These are phyloP conservation scores for Trypanosoma congolense DNA, from an alignment of 208 protist species.

Conservation along the genomic window DNA sequence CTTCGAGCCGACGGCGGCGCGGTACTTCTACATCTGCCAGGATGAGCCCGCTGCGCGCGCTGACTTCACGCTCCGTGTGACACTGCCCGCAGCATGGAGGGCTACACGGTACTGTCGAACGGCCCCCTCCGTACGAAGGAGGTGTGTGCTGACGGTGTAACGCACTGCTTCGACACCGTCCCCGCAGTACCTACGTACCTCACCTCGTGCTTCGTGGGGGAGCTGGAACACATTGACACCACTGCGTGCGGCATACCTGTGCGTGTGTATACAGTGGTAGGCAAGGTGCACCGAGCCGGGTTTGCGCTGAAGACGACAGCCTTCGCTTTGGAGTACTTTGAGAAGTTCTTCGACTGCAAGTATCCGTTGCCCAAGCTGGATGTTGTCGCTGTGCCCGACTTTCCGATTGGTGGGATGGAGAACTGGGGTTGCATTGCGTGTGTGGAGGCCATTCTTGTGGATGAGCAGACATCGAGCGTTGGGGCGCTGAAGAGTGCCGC, in stretches of 20 bases:
- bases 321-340: slow-evolving; percentile 81
- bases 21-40: slow-evolving; percentile 94
- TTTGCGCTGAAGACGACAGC: slow-evolving; percentile 81
- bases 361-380: slow-evolving; percentile 97
- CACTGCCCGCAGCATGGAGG: slow-evolving; percentile 52
- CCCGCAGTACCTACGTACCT: slow-evolving; percentile 95
- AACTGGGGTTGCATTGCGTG: slow-evolving; percentile 95
- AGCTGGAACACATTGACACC: slow-evolving; percentile 81
- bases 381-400: slow-evolving; percentile 95
- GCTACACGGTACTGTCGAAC: slow-evolving; percentile 81
- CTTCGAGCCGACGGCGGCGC: slow-evolving; percentile 94
- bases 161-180: slow-evolving; percentile 78
- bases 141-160: slow-evolving; percentile 25
- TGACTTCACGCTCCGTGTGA: slow-evolving; percentile 91
- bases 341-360: slow-evolving; percentile 83
- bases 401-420: slow-evolving; percentile 97
- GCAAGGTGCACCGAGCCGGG: slow-evolving; percentile 50
- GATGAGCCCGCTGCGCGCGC: slow-evolving; percentile 96
- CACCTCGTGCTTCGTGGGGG: slow-evolving; percentile 91
- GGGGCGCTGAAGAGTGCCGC: slow-evolving; percentile 70
- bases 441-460: slow-evolving; percentile 85
- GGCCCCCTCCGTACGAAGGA: slow-evolving; percentile 48
- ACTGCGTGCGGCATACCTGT: slow-evolving; percentile 62
- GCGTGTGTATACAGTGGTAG: slow-evolving; percentile 65
- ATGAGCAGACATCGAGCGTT: slow-evolving; percentile 55